These are phyloP conservation scores for Scleroderma bovista DNA, from an alignment of 768 basidiomycete species.

Conservation along the genomic window DNA sequence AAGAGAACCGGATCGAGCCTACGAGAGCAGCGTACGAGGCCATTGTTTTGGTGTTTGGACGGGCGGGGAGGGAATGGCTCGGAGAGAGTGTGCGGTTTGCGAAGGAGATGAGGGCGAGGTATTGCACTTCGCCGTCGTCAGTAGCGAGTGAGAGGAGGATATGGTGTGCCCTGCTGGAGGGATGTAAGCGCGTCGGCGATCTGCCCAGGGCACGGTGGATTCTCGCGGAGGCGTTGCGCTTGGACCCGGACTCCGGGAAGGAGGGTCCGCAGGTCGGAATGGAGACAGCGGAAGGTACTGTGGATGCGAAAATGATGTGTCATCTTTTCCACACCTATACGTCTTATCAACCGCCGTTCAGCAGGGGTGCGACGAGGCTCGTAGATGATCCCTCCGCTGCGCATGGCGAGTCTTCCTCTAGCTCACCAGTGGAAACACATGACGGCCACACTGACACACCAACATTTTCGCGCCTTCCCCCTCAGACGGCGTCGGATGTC, in stretches of 20 bases:
- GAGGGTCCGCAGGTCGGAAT: neutral
- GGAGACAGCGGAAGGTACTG: slow-evolving; percentile 26
- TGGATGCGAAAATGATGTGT: slow-evolving; percentile 69
- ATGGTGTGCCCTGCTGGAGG: slow-evolving; percentile 83
- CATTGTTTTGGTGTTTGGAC: slow-evolving; percentile 74
- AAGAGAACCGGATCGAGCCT: slow-evolving; percentile 60
- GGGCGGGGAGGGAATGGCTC: slow-evolving; percentile 61
- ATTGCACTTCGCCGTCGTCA: slow-evolving; percentile 26
- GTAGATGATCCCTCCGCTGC: slow-evolving; percentile 19
- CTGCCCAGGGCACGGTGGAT: slow-evolving; percentile 83
- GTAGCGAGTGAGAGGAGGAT: slow-evolving; percentile 44
- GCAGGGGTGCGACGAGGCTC: slow-evolving; percentile 42
- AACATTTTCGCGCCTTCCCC: slow-evolving; percentile 50
- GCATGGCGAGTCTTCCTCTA: slow-evolving; percentile 1
- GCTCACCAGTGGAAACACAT: neutral
- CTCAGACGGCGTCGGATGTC: slow-evolving; percentile 69
- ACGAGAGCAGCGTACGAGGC: slow-evolving; percentile 72
- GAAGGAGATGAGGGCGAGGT: slow-evolving; percentile 78
- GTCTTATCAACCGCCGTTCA: slow-evolving; percentile 68
- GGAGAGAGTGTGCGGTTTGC: slow-evolving; percentile 81
- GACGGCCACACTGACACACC: slow-evolving; percentile 8
- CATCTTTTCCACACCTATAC: slow-evolving; percentile 88
- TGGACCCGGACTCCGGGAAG: slow-evolving; percentile 7
- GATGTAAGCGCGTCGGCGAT: slow-evolving; percentile 84
- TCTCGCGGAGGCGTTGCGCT: slow-evolving; percentile 63